phyloP scores from a whole-genome alignment of 805 yeast genomes.

The Metschnikowia lochheadii region DNA sequence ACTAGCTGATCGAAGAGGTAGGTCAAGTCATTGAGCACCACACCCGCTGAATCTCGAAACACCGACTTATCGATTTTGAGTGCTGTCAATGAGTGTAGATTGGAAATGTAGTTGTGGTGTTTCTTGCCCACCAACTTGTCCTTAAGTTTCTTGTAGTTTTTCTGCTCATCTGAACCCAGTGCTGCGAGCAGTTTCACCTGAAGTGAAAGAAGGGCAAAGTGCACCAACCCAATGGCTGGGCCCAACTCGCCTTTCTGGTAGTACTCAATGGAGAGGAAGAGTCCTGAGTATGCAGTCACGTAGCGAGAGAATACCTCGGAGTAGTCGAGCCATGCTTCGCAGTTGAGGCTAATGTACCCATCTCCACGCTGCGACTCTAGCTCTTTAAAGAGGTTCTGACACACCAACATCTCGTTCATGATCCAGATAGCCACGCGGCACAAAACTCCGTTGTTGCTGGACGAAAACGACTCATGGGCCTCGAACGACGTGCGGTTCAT shows the following conservation, averaged over 20 bases:
- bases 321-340: conserved; percentile 27
- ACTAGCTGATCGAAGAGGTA: conserved; percentile 40
- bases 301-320: conserved; percentile 30
- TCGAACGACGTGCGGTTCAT: conserved; percentile 22
- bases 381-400: conserved; percentile 20
- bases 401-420: conserved; percentile 28
- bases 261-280: conserved; percentile 42
- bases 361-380: neutral
- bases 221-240: conserved; percentile 43
- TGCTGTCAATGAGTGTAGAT: conserved; percentile 32
- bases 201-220: conserved; percentile 31
- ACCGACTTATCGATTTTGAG: conserved; percentile 33
- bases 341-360: conserved; percentile 4
- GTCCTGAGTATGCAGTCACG: conserved; percentile 40
- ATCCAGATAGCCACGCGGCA: conserved; percentile 43
- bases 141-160: conserved; percentile 17
- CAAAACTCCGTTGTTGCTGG: conserved; percentile 37
- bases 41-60: conserved; percentile 32
- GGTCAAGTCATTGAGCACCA: conserved; percentile 33
- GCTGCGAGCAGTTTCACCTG: conserved; percentile 28
- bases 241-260: conserved; percentile 45
- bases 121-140: conserved; percentile 25
- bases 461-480: conserved; percentile 9
- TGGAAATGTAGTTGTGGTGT: conserved; percentile 30
- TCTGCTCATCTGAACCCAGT: conserved; percentile 1